A percentile compares a stretch with the other conserved stretches of the same genome.
Conservation (phyloP, 176 grass and related monocot species). For the Hordeum marinum region DNA sequence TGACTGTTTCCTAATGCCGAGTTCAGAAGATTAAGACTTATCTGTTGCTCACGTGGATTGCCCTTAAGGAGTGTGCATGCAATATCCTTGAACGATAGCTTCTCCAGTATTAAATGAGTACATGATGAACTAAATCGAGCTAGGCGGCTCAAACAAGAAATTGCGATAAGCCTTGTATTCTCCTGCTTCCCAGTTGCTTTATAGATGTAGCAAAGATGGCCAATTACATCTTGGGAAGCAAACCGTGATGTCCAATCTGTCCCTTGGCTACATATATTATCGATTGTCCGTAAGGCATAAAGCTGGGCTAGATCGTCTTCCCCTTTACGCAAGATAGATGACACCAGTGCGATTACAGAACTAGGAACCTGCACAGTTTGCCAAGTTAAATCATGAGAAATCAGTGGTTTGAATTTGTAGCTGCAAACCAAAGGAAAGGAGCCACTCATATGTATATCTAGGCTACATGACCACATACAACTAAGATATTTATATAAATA, state of each 20-base stretch:
- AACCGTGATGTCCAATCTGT: slow-evolving; percentile 91
- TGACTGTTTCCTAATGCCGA: slow-evolving; percentile 68
- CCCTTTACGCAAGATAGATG: slow-evolving; percentile 90
- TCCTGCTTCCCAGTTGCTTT: slow-evolving; percentile 92
- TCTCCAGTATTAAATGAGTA: slow-evolving; percentile 76
- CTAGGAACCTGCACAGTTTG: slow-evolving; percentile 68
- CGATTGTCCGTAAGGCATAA: slow-evolving; percentile 92
- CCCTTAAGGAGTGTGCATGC: slow-evolving; percentile 74
- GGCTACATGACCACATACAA: background rate
- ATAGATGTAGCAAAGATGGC: slow-evolving; percentile 83
- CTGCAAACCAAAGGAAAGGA: slow-evolving; percentile 6
- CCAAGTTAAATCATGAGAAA: slow-evolving; percentile 22
- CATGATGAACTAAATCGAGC: slow-evolving; percentile 80
- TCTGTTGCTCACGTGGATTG: slow-evolving; percentile 86
- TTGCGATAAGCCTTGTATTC: slow-evolving; percentile 80
- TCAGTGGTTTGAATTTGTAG: background rate
- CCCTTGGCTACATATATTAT: slow-evolving; percentile 97
- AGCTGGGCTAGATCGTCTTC: slow-evolving; percentile 96
- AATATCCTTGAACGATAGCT: slow-evolving; percentile 70
- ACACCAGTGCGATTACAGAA: slow-evolving; percentile 81
- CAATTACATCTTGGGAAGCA: slow-evolving; percentile 82
- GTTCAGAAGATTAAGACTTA: slow-evolving; percentile 80
- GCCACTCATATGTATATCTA: background rate
- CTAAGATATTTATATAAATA: background rate
- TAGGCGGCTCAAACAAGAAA: slow-evolving; percentile 84